Percentiles rank a stretch among this genome's conserved stretches.
Evolutionary conservation across 495 filamentous ascomycete species (phyloP).

Genomic region (Ascobolus immersus): DNA sequence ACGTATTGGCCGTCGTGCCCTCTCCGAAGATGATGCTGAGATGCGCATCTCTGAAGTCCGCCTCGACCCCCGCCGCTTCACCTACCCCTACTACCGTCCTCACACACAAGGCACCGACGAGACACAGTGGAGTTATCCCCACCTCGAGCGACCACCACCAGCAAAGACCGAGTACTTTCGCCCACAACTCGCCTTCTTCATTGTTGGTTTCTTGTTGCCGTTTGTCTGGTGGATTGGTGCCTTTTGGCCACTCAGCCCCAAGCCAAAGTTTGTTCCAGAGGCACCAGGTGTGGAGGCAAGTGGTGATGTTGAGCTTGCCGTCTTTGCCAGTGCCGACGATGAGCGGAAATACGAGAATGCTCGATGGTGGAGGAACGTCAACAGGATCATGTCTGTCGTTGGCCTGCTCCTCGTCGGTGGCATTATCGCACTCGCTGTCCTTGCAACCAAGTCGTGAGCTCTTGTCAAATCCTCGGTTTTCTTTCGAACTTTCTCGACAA

Average conservation of each 20-base stretch:
- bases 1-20: no score
- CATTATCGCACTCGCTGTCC: slow-evolving; percentile 24
- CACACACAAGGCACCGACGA: neutral
- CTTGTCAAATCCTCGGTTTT: no score
- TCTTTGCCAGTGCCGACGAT: slow-evolving; percentile 24
- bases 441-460: no score
- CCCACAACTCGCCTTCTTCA: slow-evolving; percentile 57
- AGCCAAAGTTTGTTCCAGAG: slow-evolving; percentile 8
- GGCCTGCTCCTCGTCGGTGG: slow-evolving; percentile 54
- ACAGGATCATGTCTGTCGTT: slow-evolving; percentile 59
- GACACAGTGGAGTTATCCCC: slow-evolving; percentile 9
- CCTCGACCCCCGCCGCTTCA: slow-evolving; percentile 7
- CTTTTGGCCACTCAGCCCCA: slow-evolving; percentile 38
- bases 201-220: slow-evolving; percentile 69
- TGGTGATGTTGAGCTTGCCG: slow-evolving; percentile 24
- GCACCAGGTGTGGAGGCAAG: slow-evolving; percentile 14
- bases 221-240: slow-evolving; percentile 70
- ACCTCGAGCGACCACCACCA: slow-evolving; percentile 3
- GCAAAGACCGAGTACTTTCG: slow-evolving; percentile 8
- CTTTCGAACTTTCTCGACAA: no score
- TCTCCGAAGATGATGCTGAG: slow-evolving; percentile 3
- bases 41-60: slow-evolving; percentile 1
- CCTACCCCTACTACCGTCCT: slow-evolving; percentile 6
- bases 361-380: slow-evolving; percentile 78
- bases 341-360: slow-evolving; percentile 52